These are phyloP conservation scores for Jatropha podagrica DNA, from an alignment of 441 rosid species.

Conservation along the genomic window DNA sequence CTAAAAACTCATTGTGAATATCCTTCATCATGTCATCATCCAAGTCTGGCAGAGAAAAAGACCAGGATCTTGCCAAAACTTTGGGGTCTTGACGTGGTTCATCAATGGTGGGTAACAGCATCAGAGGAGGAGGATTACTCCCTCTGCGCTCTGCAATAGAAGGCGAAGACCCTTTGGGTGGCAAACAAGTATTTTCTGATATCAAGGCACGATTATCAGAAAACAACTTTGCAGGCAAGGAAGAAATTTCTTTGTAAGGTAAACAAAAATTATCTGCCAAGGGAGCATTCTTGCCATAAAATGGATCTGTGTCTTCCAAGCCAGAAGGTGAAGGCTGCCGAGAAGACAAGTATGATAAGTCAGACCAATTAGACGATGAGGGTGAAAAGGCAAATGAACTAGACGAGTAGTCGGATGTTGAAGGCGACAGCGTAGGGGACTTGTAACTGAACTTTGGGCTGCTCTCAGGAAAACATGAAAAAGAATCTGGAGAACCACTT, in stretches of 20 bases:
- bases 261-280: constrained; percentile 31
- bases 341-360: constrained; percentile 56
- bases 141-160: constrained; percentile 76
- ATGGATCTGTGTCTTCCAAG: constrained; percentile 38
- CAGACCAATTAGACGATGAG: constrained; percentile 73
- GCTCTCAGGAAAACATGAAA: constrained; percentile 35
- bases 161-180: constrained; percentile 32
- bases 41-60: constrained; percentile 47
- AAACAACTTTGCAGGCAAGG: constrained; percentile 28
- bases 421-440: constrained; percentile 69
- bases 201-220: constrained; percentile 23
- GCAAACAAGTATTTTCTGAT: constrained; percentile 28
- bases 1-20: constrained; percentile 24
- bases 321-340: constrained; percentile 72
- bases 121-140: constrained; percentile 61
- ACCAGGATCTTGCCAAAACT: constrained; percentile 48
- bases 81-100: constrained; percentile 33
- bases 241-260: constrained; percentile 26
- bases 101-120: constrained; percentile 45
- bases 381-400: constrained; percentile 74
- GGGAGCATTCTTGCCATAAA: constrained; percentile 29
- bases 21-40: constrained; percentile 43
- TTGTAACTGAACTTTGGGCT: constrained; percentile 50
- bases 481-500: constrained; percentile 41
- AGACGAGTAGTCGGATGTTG: constrained; percentile 61